These are phyloP conservation scores for Dendrostoma leiphaemia DNA, from an alignment of 2,329 filamentous ascomycete species.

Conservation along the genomic window DNA sequence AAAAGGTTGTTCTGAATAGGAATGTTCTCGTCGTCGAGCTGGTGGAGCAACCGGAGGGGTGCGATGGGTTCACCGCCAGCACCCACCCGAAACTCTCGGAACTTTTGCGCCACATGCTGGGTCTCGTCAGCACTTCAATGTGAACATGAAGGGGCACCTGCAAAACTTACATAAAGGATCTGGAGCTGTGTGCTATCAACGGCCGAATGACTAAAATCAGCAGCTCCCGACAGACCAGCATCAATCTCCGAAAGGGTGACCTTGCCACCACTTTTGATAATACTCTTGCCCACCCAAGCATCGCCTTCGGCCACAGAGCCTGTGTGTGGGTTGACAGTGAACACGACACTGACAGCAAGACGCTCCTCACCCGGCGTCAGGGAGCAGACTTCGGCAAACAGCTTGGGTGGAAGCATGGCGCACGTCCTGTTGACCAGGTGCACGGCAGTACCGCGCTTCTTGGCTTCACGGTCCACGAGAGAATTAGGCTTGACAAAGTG, in stretches of 20 bases:
- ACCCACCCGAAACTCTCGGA: constrained; percentile 83
- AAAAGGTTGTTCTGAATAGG: constrained; percentile 97
- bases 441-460: constrained; percentile 95
- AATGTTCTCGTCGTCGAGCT: constrained; percentile 96
- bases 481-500: constrained; percentile 98
- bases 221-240: constrained; percentile 66
- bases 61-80: constrained; percentile 77
- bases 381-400: constrained; percentile 85
- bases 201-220: constrained; percentile 61
- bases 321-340: constrained; percentile 80
- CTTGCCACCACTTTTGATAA: constrained; percentile 89
- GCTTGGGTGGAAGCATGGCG: constrained; percentile 83
- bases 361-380: constrained; percentile 84
- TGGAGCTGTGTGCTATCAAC: constrained; percentile 75
- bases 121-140: constrained; percentile 23
- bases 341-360: constrained; percentile 88
- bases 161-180: constrained; percentile 64
- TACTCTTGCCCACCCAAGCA: constrained; percentile 88
- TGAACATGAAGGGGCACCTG: background rate
- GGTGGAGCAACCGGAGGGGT: constrained; percentile 83
- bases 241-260: constrained; percentile 85
- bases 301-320: constrained; percentile 80
- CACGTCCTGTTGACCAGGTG: constrained; percentile 87
- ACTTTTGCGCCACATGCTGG: constrained; percentile 78
- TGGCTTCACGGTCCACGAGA: constrained; percentile 92